These are phyloP conservation scores for Tephrocybe sp. DNA, from an alignment of 768 basidiomycete species.

Conservation along the genomic window DNA sequence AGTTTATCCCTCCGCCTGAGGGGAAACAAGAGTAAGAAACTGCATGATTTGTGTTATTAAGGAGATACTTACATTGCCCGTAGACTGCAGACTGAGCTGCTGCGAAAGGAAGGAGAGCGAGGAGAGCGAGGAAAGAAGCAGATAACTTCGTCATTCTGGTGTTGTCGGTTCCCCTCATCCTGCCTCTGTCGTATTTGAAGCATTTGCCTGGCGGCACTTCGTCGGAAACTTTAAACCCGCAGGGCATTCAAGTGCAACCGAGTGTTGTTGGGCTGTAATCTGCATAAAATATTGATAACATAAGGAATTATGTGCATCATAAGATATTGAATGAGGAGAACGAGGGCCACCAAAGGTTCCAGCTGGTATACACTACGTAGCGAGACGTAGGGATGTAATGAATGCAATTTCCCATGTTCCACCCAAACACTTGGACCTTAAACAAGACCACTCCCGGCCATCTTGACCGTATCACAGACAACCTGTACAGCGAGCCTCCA, in stretches of 20 bases:
- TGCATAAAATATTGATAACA: too few species aligned
- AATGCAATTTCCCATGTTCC: background rate
- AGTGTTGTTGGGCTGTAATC: too few species aligned
- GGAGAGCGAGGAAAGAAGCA: conserved; percentile 24
- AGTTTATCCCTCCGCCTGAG: conserved; percentile 26
- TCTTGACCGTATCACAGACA: conserved; percentile 64
- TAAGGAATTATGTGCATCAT: too few species aligned
- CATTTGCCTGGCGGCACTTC: too few species aligned
- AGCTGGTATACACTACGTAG: background rate
- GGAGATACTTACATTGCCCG: conserved; percentile 37
- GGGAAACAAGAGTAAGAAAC: too few species aligned
- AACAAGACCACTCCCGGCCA: conserved; percentile 76
- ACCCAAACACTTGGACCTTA: conserved; percentile 24
- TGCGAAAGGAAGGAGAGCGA: conserved; percentile 21
- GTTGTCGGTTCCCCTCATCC: too few species aligned
- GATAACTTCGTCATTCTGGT: conserved; percentile 19
- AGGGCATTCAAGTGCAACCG: too few species aligned
- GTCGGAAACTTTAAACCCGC: too few species aligned
- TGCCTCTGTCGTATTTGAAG: too few species aligned
- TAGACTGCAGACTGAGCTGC: conserved; percentile 28
- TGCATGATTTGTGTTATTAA: too few species aligned
- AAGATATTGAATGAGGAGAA: too few species aligned
- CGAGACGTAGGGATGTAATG: background rate
- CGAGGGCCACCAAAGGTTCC: background rate
- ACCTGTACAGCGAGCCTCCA: conserved; percentile 53